These are phyloP conservation scores for Phytopythium ostracodes DNA, from an alignment of 352 stramenopile species.

Conservation along the genomic window DNA sequence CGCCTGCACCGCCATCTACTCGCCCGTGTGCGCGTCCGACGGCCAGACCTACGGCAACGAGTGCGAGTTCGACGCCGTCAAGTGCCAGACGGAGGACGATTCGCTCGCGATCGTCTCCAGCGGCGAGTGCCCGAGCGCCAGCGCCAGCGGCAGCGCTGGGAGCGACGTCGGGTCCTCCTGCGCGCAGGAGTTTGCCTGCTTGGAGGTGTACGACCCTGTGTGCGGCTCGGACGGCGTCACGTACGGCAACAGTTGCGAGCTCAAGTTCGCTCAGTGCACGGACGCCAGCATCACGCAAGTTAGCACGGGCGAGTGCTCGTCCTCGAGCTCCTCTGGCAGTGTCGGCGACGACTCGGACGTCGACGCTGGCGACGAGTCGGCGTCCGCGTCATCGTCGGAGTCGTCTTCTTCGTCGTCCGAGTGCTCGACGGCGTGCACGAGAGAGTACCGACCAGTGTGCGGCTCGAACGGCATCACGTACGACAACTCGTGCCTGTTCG, in stretches of 20 bases:
- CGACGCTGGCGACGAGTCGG: not conserved
- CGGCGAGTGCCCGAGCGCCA: slow-evolving; percentile 16
- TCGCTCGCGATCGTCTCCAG: slow-evolving; percentile 20
- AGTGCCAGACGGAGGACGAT: slow-evolving; percentile 23
- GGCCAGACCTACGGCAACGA: slow-evolving; percentile 48
- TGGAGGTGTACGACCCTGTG: slow-evolving; percentile 26
- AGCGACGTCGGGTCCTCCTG: slow-evolving; percentile 3
- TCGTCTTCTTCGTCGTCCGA: not conserved
- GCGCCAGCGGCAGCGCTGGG: slow-evolving; percentile 6
- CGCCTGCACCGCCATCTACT: slow-evolving; percentile 18
- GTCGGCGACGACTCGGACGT: not conserved
- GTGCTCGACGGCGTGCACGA: slow-evolving; percentile 9
- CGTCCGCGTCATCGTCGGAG: not conserved
- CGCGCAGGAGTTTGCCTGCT: slow-evolving; percentile 20
- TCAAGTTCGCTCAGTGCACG: slow-evolving; percentile 21
- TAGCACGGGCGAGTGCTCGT: slow-evolving; percentile 18
- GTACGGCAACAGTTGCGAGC: slow-evolving; percentile 42
- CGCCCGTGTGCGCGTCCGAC: slow-evolving; percentile 54
- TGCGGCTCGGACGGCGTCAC: slow-evolving; percentile 41
- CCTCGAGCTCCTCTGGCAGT: slow-evolving; percentile 5
- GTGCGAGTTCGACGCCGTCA: slow-evolving; percentile 38
- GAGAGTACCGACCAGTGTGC: slow-evolving; percentile 12
- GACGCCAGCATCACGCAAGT: slow-evolving; percentile 17
- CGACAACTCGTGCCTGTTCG: slow-evolving; percentile 12
- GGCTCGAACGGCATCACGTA: slow-evolving; percentile 14